Base-by-base conservation (phyloP, 495 filamentous ascomycete genomes). In the Daldinia loculata region DNA sequence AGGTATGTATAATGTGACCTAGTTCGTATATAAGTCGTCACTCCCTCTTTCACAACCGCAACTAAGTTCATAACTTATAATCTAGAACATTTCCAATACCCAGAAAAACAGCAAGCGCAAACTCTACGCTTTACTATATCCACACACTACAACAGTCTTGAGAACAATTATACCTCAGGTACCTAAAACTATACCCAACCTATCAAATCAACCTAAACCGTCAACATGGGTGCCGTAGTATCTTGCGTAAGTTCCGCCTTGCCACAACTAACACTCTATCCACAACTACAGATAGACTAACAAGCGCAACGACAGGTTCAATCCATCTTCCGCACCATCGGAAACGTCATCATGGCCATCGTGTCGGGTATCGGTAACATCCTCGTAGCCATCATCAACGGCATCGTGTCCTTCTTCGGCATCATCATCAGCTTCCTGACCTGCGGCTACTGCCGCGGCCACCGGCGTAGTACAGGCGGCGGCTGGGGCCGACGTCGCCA, bases 211-310 rank as follows among this genome's bases (percentile, higher is more conserved):
- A 56, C 30, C 58, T 30, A 79, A 80, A 71, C 70, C 76, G 61
- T 77, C 84, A 92, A 83, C 77, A 98, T 98, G 95, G 95, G 95
- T 83, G 94, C 92, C 82, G 92, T 98, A 79, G 87, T 96, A 66
- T 97, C 93, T 81, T 97, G 95, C 75, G 95, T 98, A 94, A 72
- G 93, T 90, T 63, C 27, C 53, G 9, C 12, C 39, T 11, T 19
- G 5, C 7, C 52, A n/a, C 34, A 38, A 19, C 17, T 7, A 51
- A 48, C 12, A 58, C 39, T 29, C 12, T 48, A 14, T 7, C 7
- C 17, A 45, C 52, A 52, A 30, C 58, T 56, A 48, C 9, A 48
- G 32, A 34, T 34, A 48, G 1, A 48, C 66, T 76, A 70, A 78
- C 74, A 24, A 4, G 32, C 9, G 32, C 32, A 5, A 52, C 27